Evolutionary conservation across 768 basidiomycete species (phyloP).

Genomic region (Pilatotrama ljubarskyi): DNA sequence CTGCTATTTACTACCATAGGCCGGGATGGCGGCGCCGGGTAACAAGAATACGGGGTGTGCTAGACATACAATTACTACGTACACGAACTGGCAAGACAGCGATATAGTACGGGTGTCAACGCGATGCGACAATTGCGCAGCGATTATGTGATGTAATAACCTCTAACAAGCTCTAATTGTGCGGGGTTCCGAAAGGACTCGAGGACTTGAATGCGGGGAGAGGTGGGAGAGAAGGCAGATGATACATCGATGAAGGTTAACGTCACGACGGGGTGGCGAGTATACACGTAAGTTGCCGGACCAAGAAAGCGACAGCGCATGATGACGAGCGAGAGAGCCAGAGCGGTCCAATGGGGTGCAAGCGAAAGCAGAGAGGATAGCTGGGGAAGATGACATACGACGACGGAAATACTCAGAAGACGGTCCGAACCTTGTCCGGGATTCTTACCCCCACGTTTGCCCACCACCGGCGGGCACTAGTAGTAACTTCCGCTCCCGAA

Average conservation of each 20-base stretch:
- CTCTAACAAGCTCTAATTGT: constrained; percentile 20
- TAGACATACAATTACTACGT: constrained; percentile 21
- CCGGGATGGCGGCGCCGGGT: constrained; percentile 8
- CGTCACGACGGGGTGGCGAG: background rate
- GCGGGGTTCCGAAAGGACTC: constrained; percentile 14
- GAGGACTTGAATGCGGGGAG: constrained; percentile 15
- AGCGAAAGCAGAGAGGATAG: constrained; percentile 10
- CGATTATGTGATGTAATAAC: constrained; percentile 19
- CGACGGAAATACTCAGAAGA: constrained; percentile 17
- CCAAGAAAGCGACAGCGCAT: constrained; percentile 18
- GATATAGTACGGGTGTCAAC: constrained; percentile 19
- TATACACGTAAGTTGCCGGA: constrained; percentile 21
- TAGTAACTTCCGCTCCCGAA: constrained; percentile 19
- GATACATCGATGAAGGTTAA: constrained; percentile 19
- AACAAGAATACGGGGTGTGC: constrained; percentile 10
- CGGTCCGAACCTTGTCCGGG: constrained; percentile 16
- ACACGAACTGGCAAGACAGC: constrained; percentile 11
- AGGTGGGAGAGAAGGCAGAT: background rate
- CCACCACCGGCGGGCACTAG: constrained; percentile 4
- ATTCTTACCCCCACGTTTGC: constrained; percentile 7
- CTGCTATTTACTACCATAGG: constrained; percentile 13
- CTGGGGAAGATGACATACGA: constrained; percentile 16
- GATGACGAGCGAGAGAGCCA: constrained; percentile 10
- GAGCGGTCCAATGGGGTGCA: constrained; percentile 18
- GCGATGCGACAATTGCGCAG: constrained; percentile 8